These are phyloP conservation scores for Nitzschia sp. DNA, from an alignment of 108 stramenopile genomes.

Conservation along the genomic window DNA sequence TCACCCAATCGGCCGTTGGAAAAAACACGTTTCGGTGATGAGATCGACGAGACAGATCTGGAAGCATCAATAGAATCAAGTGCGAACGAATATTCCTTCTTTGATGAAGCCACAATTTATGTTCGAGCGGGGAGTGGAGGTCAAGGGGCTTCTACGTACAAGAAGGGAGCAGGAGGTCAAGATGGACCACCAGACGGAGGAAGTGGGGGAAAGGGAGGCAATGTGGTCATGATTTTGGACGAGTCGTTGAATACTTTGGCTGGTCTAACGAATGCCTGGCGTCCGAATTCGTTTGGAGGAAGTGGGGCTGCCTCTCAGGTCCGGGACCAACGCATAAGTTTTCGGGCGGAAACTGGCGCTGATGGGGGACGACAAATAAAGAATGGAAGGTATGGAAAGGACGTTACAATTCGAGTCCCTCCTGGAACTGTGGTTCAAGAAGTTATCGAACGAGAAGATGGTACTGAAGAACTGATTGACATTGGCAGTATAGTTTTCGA, in stretches of 20 bases:
- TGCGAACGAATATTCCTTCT: conserved; percentile 81
- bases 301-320: conserved; percentile 55
- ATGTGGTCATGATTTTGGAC: conserved; percentile 81
- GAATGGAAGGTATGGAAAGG: conserved; percentile 69
- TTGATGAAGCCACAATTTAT: conserved; percentile 82
- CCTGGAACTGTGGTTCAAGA: conserved; percentile 95
- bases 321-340: conserved; percentile 39
- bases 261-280: conserved; percentile 69
- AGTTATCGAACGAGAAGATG: conserved; percentile 39
- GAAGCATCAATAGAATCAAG: background rate
- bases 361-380: conserved; percentile 83
- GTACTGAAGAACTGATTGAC: conserved; percentile 31
- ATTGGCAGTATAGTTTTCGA: conserved; percentile 46
- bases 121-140: conserved; percentile 86
- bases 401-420: conserved; percentile 84
- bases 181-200: conserved; percentile 92
- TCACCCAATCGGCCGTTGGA: conserved; percentile 15
- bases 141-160: conserved; percentile 82
- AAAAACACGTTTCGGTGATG: background rate
- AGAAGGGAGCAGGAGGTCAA: conserved; percentile 66
- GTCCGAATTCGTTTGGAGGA: conserved; percentile 84
- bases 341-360: conserved; percentile 82
- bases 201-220: conserved; percentile 91
- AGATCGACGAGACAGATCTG: background rate
- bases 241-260: conserved; percentile 89